These are phyloP conservation scores for Phaseolus coccineus DNA, from an alignment of 331 rosid species.

Conservation along the genomic window DNA sequence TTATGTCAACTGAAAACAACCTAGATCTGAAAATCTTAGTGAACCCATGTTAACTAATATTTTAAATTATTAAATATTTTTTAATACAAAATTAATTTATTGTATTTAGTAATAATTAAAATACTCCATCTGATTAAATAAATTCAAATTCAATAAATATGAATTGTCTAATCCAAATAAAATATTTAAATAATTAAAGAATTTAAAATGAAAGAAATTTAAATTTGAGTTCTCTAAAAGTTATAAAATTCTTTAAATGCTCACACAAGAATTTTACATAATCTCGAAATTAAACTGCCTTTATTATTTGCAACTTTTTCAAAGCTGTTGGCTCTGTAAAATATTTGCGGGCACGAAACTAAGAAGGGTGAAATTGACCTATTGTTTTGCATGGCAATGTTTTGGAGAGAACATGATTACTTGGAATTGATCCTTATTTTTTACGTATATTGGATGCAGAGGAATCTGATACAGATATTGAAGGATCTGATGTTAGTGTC, in stretches of 20 bases:
- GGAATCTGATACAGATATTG: conserved; percentile 83
- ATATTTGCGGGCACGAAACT: not conserved
- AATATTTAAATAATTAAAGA: too few species aligned
- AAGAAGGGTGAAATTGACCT: not conserved
- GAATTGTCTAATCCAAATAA: too few species aligned
- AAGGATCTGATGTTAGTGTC: conserved; percentile 84
- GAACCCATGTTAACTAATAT: too few species aligned
- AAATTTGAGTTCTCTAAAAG: too few species aligned
- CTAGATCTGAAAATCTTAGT: too few species aligned
- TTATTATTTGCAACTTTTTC: not conserved
- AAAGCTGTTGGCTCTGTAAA: not conserved
- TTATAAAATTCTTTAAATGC: not conserved
- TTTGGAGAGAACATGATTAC: not conserved
- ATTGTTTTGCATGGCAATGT: not conserved
- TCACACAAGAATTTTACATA: not conserved
- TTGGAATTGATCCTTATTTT: conserved; percentile 2
- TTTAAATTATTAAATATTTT: too few species aligned
- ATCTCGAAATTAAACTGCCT: not conserved
- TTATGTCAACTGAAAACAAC: too few species aligned
- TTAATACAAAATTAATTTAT: too few species aligned
- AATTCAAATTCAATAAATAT: too few species aligned
- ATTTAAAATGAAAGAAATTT: too few species aligned
- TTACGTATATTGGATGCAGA: conserved; percentile 54
- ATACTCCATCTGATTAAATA: too few species aligned
- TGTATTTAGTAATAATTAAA: too few species aligned